Base-by-base conservation (phyloP, 192 early-diverging fungal genomes). In the Coemansia sp. region DNA sequence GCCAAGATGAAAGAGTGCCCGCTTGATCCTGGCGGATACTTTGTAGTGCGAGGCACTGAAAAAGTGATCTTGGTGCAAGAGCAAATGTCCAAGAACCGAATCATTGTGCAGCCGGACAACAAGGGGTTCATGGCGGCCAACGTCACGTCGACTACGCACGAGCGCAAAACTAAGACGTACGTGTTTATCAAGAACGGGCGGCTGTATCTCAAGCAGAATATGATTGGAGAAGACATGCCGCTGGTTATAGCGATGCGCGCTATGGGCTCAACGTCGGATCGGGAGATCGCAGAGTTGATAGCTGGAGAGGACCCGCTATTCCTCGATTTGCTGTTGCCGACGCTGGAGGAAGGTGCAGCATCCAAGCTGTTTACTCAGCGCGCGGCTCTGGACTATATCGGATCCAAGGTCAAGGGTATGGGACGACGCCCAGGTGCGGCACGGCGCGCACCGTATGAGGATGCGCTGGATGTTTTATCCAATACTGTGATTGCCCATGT, bases 61-160 rank as follows among this genome's bases (percentile, higher is more conserved):
- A 99, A 99, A 77, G 94, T 99, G 5, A 85, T 99, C 62, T 97
- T 99, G 81, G 96, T 95, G 17, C 98, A 99, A 85, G 98, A 99
- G 85, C 90, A 96, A 51, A 99, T 98, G 89, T 94, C 95, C 0
- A 89, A 93, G 51, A 99, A 99, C 75, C 92, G 93, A 14, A 94
- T 98, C 12, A 98, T 95, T 63, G 96, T 98, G 92, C 68, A 94
- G 91, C 85, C 89, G 88, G 53, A 79, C 90, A 14, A 96, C 98
- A 80, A 90, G 88, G 57, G 95, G 93, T 27, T 93, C 90, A 14
- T 96, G 95, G 85, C 74, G 91, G 61, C 88, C 93, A 3, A 93
- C 89, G 44, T 87, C 91, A 17, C 88, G 37, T 91, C 92, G 82
- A 91, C 88, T 39, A 99, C 98, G 17, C 91, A 93, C 69, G 95